Evolutionary conservation across 805 yeast species (phyloP), one percentile per base, ranked within the genome.

Genomic region (Kodamaea neixiangensis): DNA sequence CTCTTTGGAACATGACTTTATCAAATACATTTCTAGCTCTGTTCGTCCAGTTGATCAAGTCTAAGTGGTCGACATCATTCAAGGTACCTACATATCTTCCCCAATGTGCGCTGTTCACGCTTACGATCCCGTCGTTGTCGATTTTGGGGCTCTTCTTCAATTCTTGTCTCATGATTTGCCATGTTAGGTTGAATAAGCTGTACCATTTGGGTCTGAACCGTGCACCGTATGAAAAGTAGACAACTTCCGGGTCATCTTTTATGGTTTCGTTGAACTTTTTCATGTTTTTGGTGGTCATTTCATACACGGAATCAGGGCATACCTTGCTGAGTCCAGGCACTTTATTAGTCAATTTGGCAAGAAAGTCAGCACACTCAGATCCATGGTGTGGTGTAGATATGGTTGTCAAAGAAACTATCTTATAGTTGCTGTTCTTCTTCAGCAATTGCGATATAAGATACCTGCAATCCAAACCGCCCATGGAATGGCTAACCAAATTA

Each of bases 391-490:
- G 97, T 0, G 97, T 89, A 0, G 94, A 81, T 0, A 91, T 76
- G 0, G 97, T 91, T 1, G 97, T 90, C 22, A 91, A 70, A 39
- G 94, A 86, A 1, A 77, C 81, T 7, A 92, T 86, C 57, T 81
- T 71, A 58, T 81, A 85, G 40, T 76, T 68, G 33, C 70, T 63
- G 20, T 76, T 69, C 44, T 73, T 66, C 18, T 59, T 54, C 44
- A 61, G 62, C 3, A 87, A 63, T 45, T 78, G 72, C 0, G 88
- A 77, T 1, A 90, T 87, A 56, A 92, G 66, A 62, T 83, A 89
- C 47, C 97, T 71, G 31, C 91, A 81, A 62, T 92, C 97, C 25
- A 91, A 69, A 0, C 97, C 97, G 4, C 97, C 97, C 97, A 91
- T 90, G 0, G 97, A 89, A 63, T 91, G 97, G 5, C 94, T 94